These are phyloP conservation scores for Trichoderma cornu-damae DNA, from an alignment of 2,329 filamentous ascomycete genomes.

Conservation along the genomic window DNA sequence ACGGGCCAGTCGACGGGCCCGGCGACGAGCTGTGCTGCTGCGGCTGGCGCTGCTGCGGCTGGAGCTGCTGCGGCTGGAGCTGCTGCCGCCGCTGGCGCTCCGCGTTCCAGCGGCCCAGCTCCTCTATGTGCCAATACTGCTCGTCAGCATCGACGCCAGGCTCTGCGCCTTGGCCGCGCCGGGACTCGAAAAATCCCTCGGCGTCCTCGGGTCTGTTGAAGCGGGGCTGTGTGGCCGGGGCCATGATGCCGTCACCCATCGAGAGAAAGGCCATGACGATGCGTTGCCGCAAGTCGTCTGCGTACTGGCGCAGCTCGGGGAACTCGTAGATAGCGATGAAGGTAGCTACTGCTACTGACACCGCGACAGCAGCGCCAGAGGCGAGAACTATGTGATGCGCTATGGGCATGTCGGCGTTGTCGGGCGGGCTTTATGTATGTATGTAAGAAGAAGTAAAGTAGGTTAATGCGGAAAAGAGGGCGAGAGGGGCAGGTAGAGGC, in stretches of 20 bases:
- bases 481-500: constrained; percentile 12
- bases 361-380: constrained; percentile 54
- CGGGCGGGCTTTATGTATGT: constrained; percentile 4
- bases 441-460: background rate
- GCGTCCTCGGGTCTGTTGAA: constrained; percentile 64
- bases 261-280: constrained; percentile 57
- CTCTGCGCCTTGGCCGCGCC: constrained; percentile 38
- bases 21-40: background rate
- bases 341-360: constrained; percentile 52
- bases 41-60: constrained; percentile 34
- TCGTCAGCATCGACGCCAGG: constrained; percentile 57
- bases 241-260: constrained; percentile 53
- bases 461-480: background rate
- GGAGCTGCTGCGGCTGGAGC: constrained; percentile 27
- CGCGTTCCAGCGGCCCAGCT: constrained; percentile 62
- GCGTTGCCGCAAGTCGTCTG: constrained; percentile 56
- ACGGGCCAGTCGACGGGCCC: too few species aligned
- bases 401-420: constrained; percentile 42
- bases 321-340: constrained; percentile 60
- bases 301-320: constrained; percentile 57
- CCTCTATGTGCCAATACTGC: constrained; percentile 58
- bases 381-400: constrained; percentile 47
- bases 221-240: constrained; percentile 46
- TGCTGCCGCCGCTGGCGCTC: constrained; percentile 45
- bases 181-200: constrained; percentile 55